Percentiles rank a stretch among this genome's conserved stretches.
phyloP scores from a whole-genome alignment of 345 rosid genomes.

The Ceriops decandra region DNA sequence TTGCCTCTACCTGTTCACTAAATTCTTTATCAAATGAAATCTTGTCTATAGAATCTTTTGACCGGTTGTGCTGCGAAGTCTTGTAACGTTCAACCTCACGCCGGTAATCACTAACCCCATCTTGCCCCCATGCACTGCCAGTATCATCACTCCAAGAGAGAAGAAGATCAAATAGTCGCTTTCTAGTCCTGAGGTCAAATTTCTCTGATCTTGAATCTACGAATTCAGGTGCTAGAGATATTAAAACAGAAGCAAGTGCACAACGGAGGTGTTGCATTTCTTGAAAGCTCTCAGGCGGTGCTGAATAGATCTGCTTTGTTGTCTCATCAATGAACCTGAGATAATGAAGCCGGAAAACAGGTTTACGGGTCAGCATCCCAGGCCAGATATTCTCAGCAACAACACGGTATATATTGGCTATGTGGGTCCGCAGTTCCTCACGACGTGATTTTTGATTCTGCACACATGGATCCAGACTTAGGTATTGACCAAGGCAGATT shows the following conservation, averaged over 20 bases:
- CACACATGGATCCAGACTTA: slow-evolving; percentile 16
- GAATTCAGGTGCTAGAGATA: slow-evolving; percentile 91
- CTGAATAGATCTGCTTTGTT: slow-evolving; percentile 51
- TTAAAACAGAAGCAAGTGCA: slow-evolving; percentile 85
- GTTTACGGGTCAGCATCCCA: slow-evolving; percentile 79
- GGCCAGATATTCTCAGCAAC: slow-evolving; percentile 98
- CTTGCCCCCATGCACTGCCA: slow-evolving; percentile 85
- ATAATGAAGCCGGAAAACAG: slow-evolving; percentile 84
- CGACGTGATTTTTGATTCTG: slow-evolving; percentile 93
- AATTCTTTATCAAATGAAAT: slow-evolving; percentile 90
- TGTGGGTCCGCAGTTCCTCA: slow-evolving; percentile 83
- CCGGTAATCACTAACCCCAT: slow-evolving; percentile 75
- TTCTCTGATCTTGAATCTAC: slow-evolving; percentile 88
- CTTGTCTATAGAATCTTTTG: slow-evolving; percentile 92
- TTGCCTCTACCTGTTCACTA: slow-evolving; percentile 87
- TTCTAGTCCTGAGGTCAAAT: slow-evolving; percentile 84
- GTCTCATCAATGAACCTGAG: slow-evolving; percentile 88
- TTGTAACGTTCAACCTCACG: slow-evolving; percentile 98
- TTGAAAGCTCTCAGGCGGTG: slow-evolving; percentile 74
- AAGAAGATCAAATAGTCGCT: slow-evolving; percentile 84
- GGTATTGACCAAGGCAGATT: background rate
- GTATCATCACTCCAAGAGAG: slow-evolving; percentile 89
- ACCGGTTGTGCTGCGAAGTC: slow-evolving; percentile 79
- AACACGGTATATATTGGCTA: slow-evolving; percentile 83
- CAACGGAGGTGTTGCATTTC: slow-evolving; percentile 91